Evolutionary conservation across 202 grass and related monocot species (phyloP), one percentile per base, ranked within the genome.

Genomic region (Cymbopogon flexuosus): DNA sequence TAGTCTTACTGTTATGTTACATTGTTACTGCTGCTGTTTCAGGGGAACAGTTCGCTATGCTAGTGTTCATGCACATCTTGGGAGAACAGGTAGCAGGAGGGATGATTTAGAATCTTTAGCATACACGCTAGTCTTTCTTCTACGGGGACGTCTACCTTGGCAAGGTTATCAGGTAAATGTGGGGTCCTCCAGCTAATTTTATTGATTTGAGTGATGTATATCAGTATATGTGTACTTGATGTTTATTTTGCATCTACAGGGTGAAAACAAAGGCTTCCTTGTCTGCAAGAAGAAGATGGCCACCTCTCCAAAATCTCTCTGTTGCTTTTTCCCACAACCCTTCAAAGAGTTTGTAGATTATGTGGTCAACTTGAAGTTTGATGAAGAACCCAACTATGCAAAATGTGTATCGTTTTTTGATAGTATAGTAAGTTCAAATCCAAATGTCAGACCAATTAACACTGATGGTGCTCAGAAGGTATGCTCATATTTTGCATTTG

Each of bases 271-370:
- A 75, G 83, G 92, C 15, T 99, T 99, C 73, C 92, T 99, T 75
- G 96, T 99, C 68, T 96, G 92, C 90, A 99, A 96, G 81, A 99
- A 96, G 85, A 99, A 99, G 84, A 99, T 99, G 96, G 93, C 85
- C 12, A 99, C 96, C 54, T 99, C 93, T 85, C 96, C 96, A 63
- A 89, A 93, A 39, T 88, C 93, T 37, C 81, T 99, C 2, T 96
- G 93, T 87, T 89, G 71, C 74, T 96, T 96, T 70, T 99, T 89
- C 56, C 96, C 93, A 41, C 74, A 88, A 42, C 90, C 96, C 27
- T 99, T 99, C 75, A 91, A 78, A 80, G 87, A 96, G 56, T 99
- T 99, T 84, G 85, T 99, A 29, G 96, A 99, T 6, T 99, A 96
- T 87, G 96, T 99, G 14, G 90, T 99, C 62, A 99, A 99, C 81